Evolutionary conservation across 1,284 basidiomycete species (phyloP), one percentile per base, ranked within the genome.

Genomic region (Trichosporon faecale): DNA sequence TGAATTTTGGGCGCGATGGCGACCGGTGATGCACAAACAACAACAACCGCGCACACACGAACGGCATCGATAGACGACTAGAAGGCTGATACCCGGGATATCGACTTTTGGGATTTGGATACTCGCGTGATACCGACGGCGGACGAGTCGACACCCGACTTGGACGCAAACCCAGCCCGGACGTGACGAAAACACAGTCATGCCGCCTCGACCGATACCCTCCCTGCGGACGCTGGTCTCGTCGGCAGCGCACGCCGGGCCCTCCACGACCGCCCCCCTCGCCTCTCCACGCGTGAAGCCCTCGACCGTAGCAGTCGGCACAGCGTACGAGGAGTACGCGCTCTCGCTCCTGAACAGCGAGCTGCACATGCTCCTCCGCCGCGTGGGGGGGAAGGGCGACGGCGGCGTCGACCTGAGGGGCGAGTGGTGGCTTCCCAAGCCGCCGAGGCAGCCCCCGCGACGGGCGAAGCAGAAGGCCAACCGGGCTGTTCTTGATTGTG

Each of bases 321-420:
- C 84, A 0, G 88, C 88, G 0, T 97, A 94, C 77, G 94, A 97
- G 80, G 79, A 87, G 21, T 88, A 90, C 11, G 89, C 90, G 0
- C 85, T 89, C 25, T 78, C 81, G 6, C 79, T 92, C 3, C 86
- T 95, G 2, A 87, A 88, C 60, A 77, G 86, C 0, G 83, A 88
- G 69, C 84, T 95, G 44, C 91, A 91, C 61, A 96, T 96, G 93
- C 86, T 89, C 1, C 86, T 96, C 5, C 71, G 79, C 16, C 77
- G 80, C 12, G 89, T 94, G 18, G 94, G 94, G 0, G 93, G 94
- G 18, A 88, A 86, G 72, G 87, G 88, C 16, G 94, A 96, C 80
- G 91, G 92, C 8, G 94, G 94, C 0, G 85, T 96, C 61, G 94
- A 97, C 82, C 85, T 96, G n/a, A 83, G 90, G 61, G 94, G 94